Evolutionary conservation across 495 filamentous ascomycete species (phyloP).

Genomic region (Lasiosphaeria miniovina): DNA sequence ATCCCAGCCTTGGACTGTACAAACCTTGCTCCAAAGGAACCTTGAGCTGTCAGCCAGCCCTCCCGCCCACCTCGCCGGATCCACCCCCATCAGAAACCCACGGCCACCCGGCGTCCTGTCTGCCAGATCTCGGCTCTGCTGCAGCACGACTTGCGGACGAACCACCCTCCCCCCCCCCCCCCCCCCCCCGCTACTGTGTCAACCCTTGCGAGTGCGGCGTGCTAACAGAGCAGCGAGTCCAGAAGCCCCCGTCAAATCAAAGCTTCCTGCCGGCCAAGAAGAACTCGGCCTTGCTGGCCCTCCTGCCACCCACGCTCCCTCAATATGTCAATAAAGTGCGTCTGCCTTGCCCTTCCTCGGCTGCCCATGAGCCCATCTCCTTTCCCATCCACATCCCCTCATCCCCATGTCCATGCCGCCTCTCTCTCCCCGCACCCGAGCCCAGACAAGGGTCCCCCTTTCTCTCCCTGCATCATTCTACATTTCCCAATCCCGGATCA

Average conservation of each 20-base stretch:
- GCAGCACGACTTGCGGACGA: constrained; percentile 25
- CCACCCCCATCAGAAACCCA: background rate
- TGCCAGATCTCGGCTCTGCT: constrained; percentile 30
- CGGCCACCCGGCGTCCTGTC: constrained; percentile 1
- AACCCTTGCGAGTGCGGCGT: constrained; percentile 26
- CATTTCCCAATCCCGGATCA: constrained; percentile 11
- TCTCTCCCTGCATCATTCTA: constrained; percentile 12
- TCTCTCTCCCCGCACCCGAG: constrained; percentile 9
- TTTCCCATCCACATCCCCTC: constrained; percentile 13
- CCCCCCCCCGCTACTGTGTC: constrained; percentile 20
- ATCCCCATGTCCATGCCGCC: constrained; percentile 6
- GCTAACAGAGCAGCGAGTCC: constrained; percentile 31
- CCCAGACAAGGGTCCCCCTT: constrained; percentile 6
- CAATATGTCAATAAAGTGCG: constrained; percentile 70
- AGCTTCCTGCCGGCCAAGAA: constrained; percentile 14
- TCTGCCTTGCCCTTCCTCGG: constrained; percentile 30
- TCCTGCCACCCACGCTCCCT: constrained; percentile 42
- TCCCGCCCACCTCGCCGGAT: background rate
- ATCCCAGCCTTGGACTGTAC: too few relatives aligned
- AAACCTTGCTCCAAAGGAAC: too few relatives aligned
- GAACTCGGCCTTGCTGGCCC: constrained; percentile 15
- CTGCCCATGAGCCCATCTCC: constrained; percentile 19
- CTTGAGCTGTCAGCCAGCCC: background rate
- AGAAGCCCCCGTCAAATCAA: constrained; percentile 34
- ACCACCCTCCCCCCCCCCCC: constrained; percentile 16